phyloP scores from a whole-genome alignment of 495 filamentous ascomycete genomes.

The Bacidia gigantensis region DNA sequence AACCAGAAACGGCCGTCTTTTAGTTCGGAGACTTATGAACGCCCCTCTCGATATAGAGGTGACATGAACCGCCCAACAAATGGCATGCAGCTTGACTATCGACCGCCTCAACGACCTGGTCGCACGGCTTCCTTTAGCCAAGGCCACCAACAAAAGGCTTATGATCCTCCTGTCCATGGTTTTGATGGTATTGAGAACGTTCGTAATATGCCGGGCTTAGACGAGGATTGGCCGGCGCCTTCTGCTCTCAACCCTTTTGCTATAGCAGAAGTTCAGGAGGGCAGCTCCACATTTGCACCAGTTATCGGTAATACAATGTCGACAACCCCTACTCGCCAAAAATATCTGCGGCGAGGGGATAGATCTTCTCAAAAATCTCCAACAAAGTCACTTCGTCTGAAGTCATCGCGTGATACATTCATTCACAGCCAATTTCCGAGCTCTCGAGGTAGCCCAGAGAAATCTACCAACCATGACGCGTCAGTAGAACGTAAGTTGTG shows the following conservation, averaged over 20 bases:
- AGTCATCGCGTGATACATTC: not conserved
- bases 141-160: no score
- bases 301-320: not conserved
- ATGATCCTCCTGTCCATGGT: not conserved
- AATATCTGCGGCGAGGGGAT: not conserved
- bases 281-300: not conserved
- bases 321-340: not conserved
- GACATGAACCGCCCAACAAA: no score
- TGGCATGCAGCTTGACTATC: not conserved
- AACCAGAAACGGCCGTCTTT: not conserved
- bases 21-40: not conserved
- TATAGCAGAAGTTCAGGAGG: no score
- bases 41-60: no score
- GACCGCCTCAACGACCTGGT: not conserved
- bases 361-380: not conserved
- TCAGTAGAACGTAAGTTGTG: not conserved
- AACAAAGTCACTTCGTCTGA: not conserved
- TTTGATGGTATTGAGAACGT: not conserved
- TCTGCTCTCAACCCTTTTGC: no score
- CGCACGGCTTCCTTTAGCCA: not conserved
- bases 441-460: no score
- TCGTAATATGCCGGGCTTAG: not conserved
- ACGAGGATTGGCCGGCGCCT: no score
- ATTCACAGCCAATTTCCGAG: not conserved
- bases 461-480: no score